Conservation (phyloP, 2,329 filamentous ascomycete genomes). For the Arthrocladium fulminans region DNA sequence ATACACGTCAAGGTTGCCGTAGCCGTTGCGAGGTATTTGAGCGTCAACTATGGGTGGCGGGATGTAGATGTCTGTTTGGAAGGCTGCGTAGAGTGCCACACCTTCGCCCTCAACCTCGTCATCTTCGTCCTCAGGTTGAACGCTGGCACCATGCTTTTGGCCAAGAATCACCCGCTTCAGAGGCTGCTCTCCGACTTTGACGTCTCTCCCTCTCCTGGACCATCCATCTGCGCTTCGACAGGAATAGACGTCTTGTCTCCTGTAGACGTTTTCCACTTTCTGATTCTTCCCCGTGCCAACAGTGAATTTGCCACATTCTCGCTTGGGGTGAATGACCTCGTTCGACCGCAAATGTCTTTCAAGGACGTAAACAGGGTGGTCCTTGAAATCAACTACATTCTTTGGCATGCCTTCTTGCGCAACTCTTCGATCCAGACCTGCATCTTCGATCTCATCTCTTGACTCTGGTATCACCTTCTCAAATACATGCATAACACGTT, state of each 20-base stretch:
- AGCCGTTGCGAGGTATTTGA: slow-evolving; percentile 54
- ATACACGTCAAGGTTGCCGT: slow-evolving; percentile 56
- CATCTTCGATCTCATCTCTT: slow-evolving; percentile 75
- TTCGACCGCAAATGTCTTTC: slow-evolving; percentile 75
- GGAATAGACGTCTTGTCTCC: slow-evolving; percentile 67
- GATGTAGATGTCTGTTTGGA: slow-evolving; percentile 61
- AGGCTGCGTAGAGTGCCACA: slow-evolving; percentile 49
- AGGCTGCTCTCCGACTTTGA: slow-evolving; percentile 70
- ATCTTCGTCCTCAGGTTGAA: slow-evolving; percentile 31
- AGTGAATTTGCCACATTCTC: slow-evolving; percentile 67
- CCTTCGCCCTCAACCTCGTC: slow-evolving; percentile 44
- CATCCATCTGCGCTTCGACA: slow-evolving; percentile 77
- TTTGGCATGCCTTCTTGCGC: slow-evolving; percentile 75
- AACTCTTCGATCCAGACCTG: slow-evolving; percentile 61
- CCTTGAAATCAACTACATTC: slow-evolving; percentile 78
- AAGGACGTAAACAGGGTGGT: slow-evolving; percentile 73
- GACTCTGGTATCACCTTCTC: slow-evolving; percentile 44
- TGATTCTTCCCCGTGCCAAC: slow-evolving; percentile 49
- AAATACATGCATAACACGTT: slow-evolving; percentile 35
- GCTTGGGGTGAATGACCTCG: slow-evolving; percentile 68
- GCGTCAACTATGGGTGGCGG: slow-evolving; percentile 69
- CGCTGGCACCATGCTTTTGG: slow-evolving; percentile 26
- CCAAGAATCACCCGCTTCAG: slow-evolving; percentile 59
- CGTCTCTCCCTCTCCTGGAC: slow-evolving; percentile 77
- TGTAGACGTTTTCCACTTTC: slow-evolving; percentile 67